phyloP scores from a whole-genome alignment of 495 filamentous ascomycete genomes.

The Neurospora africana region DNA sequence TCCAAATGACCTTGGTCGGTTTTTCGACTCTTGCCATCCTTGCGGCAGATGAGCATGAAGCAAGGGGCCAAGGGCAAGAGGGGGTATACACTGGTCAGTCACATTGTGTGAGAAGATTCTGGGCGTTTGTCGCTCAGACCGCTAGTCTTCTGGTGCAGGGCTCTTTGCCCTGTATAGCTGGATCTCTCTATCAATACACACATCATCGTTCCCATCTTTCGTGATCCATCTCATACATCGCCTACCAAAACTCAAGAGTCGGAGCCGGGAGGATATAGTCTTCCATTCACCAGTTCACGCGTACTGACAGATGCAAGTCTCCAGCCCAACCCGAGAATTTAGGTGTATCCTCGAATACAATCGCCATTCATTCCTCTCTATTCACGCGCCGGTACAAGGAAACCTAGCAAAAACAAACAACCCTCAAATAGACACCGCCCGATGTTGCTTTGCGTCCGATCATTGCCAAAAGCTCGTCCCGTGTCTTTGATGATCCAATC shows the following conservation, averaged over 20 bases:
- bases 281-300: background rate
- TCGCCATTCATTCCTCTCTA: background rate
- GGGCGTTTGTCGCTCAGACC: no score
- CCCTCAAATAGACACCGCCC: background rate
- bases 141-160: no score
- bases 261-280: background rate
- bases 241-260: background rate
- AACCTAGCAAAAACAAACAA: background rate
- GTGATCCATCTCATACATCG: background rate
- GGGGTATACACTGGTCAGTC: background rate
- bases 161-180: no score
- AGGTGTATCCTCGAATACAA: background rate
- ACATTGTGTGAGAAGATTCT: background rate
- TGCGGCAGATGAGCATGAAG: background rate
- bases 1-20: background rate
- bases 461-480: background rate
- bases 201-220: no score
- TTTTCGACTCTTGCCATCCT: background rate
- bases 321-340: background rate
- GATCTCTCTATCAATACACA: no score
- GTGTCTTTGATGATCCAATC: background rate
- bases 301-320: background rate
- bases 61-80: background rate
- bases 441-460: background rate
- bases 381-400: background rate